Conservation (phyloP, 2,329 filamentous ascomycete genomes). For the Trichoderma polysporum region DNA sequence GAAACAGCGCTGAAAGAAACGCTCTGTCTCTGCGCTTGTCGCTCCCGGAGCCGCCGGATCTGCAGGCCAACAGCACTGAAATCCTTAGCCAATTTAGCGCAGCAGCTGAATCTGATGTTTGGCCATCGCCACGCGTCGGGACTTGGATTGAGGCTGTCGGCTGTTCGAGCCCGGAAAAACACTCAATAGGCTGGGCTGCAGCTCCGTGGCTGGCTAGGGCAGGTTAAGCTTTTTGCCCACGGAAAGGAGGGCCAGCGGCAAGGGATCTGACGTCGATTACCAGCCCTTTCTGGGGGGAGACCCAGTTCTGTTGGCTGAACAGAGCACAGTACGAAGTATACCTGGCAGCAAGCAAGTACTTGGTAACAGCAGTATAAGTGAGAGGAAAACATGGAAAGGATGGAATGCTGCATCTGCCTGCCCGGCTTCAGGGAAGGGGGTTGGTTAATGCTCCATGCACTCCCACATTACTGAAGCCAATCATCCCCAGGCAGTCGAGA, state of each 20-base stretch:
- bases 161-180: constrained; percentile 16
- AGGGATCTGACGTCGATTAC: constrained; percentile 18
- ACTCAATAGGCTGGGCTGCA: neutral
- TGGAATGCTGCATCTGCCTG: too few species aligned
- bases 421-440: neutral
- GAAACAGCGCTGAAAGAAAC: neutral
- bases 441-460: neutral
- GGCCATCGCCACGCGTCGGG: constrained; percentile 15
- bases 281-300: constrained; percentile 6
- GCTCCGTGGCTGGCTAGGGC: neutral
- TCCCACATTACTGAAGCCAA: neutral
- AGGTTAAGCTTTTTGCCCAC: constrained; percentile 18
- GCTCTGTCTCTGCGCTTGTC: neutral
- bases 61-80: neutral
- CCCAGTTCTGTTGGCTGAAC: constrained; percentile 5
- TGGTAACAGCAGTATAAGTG: too few species aligned
- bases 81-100: constrained; percentile 5
- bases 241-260: constrained; percentile 12
- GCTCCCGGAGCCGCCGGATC: constrained; percentile 15
- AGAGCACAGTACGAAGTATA: too few species aligned
- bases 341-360: too few species aligned
- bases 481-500: neutral
- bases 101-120: constrained; percentile 16
- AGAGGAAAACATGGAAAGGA: too few species aligned
- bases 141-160: constrained; percentile 20